phyloP scores from a whole-genome alignment of 1,284 basidiomycete genomes.

The Sutorius eximius region DNA sequence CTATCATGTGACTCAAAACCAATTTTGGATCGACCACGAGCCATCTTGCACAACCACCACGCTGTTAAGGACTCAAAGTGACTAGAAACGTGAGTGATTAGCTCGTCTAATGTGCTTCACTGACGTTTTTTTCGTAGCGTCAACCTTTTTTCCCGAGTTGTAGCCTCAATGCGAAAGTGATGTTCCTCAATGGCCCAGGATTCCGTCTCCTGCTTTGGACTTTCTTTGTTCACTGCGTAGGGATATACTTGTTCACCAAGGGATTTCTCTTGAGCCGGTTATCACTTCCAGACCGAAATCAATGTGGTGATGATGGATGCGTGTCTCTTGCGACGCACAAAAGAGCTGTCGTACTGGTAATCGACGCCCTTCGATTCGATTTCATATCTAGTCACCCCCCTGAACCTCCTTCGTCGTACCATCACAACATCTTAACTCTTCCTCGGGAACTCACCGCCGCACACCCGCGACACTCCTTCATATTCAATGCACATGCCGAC shows the following conservation, averaged over 20 bases:
- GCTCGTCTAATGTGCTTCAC: neutral
- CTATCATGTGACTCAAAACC: neutral
- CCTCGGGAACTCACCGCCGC: conserved; percentile 68
- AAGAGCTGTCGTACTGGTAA: conserved; percentile 82
- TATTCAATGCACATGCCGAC: conserved; percentile 90
- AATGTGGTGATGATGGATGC: conserved; percentile 47
- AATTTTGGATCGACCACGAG: neutral
- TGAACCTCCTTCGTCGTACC: conserved; percentile 60
- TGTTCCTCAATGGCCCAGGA: conserved; percentile 17
- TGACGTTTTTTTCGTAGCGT: neutral
- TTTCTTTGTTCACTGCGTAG: conserved; percentile 57
- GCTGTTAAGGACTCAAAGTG: too few species aligned
- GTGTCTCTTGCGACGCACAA: conserved; percentile 65
- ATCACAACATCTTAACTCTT: conserved; percentile 82
- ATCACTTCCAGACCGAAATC: conserved; percentile 63
- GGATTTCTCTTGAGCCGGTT: conserved; percentile 88
- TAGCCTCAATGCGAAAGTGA: conserved; percentile 15
- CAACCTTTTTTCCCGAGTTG: neutral
- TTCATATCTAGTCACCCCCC: conserved; percentile 80
- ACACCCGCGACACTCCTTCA: conserved; percentile 71
- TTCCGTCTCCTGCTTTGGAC: conserved; percentile 54
- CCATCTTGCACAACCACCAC: too few species aligned
- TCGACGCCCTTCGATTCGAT: conserved; percentile 94
- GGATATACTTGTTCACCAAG: conserved; percentile 79
- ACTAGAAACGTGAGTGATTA: conserved; percentile 4